phyloP scores from a whole-genome alignment of 1,284 basidiomycete species.

The Ustilago cynodontis region DNA sequence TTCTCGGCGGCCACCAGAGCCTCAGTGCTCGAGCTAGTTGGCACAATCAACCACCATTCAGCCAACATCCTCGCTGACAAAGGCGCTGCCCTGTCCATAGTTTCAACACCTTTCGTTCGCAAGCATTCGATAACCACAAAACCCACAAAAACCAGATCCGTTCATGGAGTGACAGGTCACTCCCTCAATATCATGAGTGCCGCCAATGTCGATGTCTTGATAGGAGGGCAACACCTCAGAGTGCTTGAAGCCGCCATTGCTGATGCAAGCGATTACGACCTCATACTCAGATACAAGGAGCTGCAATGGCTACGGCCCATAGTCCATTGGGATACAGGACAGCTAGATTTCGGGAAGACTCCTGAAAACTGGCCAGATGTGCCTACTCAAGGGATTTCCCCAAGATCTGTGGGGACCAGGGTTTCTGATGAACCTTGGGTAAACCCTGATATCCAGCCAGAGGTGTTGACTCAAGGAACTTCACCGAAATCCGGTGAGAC shows the following conservation, averaged over 20 bases:
- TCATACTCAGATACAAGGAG: not conserved
- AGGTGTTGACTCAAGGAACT: too few relatives aligned
- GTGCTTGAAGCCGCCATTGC: not conserved
- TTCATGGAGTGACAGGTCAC: conserved; percentile 3
- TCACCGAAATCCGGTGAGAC: too few relatives aligned
- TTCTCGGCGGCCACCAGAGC: not conserved
- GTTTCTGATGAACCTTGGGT: too few relatives aligned
- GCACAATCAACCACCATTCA: not conserved
- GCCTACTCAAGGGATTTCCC: too few relatives aligned
- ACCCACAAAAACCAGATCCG: conserved; percentile 2
- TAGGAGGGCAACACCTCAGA: not conserved
- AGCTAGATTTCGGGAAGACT: too few relatives aligned
- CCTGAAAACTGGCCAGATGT: too few relatives aligned
- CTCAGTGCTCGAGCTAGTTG: not conserved
- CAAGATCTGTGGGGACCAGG: too few relatives aligned
- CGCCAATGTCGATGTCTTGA: not conserved
- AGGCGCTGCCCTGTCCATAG: conserved; percentile 1
- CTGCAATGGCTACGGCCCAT: not conserved
- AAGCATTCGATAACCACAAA: not conserved
- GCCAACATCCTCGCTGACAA: not conserved
- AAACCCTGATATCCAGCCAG: too few relatives aligned
- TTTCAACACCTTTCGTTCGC: not conserved
- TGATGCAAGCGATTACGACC: not conserved
- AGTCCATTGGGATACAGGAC: too few relatives aligned
- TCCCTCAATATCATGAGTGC: not conserved